These are phyloP conservation scores for Ilyonectria sp. DNA, from an alignment of 2,329 filamentous ascomycete species.

Conservation along the genomic window DNA sequence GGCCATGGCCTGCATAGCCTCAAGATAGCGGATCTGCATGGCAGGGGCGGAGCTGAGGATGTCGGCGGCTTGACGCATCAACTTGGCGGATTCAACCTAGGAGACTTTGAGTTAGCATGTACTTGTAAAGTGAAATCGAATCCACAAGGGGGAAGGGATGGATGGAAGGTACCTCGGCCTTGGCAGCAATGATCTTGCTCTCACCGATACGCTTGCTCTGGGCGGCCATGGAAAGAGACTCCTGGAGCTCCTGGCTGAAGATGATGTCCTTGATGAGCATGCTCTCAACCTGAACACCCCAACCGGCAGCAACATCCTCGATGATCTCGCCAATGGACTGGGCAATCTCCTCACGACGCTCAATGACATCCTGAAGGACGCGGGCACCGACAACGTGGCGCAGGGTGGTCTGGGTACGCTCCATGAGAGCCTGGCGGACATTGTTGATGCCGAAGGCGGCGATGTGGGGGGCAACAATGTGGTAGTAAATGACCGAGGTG, in stretches of 20 bases:
- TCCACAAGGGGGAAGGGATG: not conserved
- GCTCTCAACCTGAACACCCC: conserved; percentile 96
- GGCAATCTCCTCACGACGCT: conserved; percentile 97
- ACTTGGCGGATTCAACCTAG: conserved; percentile 90
- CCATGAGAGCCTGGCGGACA: conserved; percentile 94
- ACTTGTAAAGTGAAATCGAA: conserved; percentile 1
- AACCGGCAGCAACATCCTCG: conserved; percentile 92
- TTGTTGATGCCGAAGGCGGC: conserved; percentile 97
- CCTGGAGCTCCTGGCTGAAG: conserved; percentile 95
- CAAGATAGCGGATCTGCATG: conserved; percentile 98
- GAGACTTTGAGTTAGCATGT: not conserved
- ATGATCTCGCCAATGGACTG: conserved; percentile 97
- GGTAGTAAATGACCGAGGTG: conserved; percentile 99
- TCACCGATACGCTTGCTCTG: conserved; percentile 99
- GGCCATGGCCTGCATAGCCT: conserved; percentile 99
- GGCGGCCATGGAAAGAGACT: conserved; percentile 96
- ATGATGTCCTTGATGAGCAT: conserved; percentile 99
- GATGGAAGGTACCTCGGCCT: conserved; percentile 77
- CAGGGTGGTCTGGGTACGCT: conserved; percentile 97
- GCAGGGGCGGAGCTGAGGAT: conserved; percentile 92
- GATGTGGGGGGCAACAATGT: conserved; percentile 95
- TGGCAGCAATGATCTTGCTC: conserved; percentile 97
- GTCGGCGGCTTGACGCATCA: conserved; percentile 94
- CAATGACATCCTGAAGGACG: conserved; percentile 97
- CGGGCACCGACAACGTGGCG: conserved; percentile 97